Base-by-base conservation (phyloP, 345 rosid genomes). In the Erodium maritimum region DNA sequence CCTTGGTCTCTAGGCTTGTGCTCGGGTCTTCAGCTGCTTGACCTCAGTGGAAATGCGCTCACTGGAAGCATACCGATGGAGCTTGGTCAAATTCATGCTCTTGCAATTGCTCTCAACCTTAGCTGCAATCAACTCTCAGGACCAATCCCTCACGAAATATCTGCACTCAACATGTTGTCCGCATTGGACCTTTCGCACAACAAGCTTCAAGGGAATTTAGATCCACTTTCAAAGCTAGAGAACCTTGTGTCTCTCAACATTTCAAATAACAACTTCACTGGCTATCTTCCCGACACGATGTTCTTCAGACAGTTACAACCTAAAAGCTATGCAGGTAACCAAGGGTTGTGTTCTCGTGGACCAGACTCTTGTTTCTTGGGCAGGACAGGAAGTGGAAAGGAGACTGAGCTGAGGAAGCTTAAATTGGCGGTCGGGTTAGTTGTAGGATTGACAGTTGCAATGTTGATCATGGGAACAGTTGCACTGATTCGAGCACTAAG, bases 101-200 rank as follows among this genome's bases (percentile, higher is more conserved):
- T 93, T 65, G 96, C 85, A 60, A 93, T 93, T 19, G 88, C 96
- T 25, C 77, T 93, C 52, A 93, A 93, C 77, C 67, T 93, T 74
- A 93, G 99, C 53, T 75, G 82, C 72, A 93, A 93, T 51, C 75
- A 69, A 58, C 81, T 93, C 34, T 76, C 85, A 0, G 96, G 99
- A 21, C 75, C 79, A 59, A 77, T 93, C 62, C 99, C 99, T 18
- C 64, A 67, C 23, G 78, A 76, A 73, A 22, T 93, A 53, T 77
- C 96, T 19, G 75, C 94, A 23, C 88, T 89, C 34, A 78, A 72
- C 62, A 93, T 80, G 96, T 86, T 93, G 13, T 89, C 91, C 0
- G 80, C 82, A 54, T 67, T 93, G 24, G 96, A 89, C 75, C 71
- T 93, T 58, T 89, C 96, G 0, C 88, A 85, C 62, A 93, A 89